phyloP scores from a whole-genome alignment of 163 green algal genomes.

The Chloromonas sp. region DNA sequence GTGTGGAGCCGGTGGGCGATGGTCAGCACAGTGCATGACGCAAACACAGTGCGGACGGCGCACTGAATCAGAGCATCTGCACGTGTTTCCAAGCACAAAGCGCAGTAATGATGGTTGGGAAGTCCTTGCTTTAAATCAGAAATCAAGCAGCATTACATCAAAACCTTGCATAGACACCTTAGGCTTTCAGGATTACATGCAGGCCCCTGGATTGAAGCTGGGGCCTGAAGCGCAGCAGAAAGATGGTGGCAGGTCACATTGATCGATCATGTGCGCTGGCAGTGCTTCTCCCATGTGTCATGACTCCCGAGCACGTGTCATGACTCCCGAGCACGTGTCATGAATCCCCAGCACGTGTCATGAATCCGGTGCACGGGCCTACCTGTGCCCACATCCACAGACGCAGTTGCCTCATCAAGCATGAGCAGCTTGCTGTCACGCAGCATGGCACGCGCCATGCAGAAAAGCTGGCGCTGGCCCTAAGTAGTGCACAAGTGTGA shows the following conservation, averaged over 20 bases:
- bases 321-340: too few relatives aligned
- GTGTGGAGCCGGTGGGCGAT: slow-evolving; percentile 94
- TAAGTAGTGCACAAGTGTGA: not conserved
- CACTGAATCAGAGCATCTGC: slow-evolving; percentile 38
- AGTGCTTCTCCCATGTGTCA: not conserved
- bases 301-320: too few relatives aligned
- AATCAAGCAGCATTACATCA: not conserved
- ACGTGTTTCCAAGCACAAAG: too few relatives aligned
- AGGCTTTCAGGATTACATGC: not conserved
- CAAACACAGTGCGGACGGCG: slow-evolving; percentile 72
- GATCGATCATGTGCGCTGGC: not conserved
- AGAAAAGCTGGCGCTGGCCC: slow-evolving; percentile 93
- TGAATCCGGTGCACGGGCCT: not conserved
- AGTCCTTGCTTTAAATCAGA: too few relatives aligned
- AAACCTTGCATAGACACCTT: not conserved
- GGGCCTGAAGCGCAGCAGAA: not conserved
- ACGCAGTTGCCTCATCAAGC: slow-evolving; percentile 91
- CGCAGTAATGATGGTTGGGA: too few relatives aligned
- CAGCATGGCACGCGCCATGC: slow-evolving; percentile 82
- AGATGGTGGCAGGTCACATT: not conserved
- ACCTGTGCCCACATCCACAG: slow-evolving; percentile 81
- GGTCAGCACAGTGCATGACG: slow-evolving; percentile 81
- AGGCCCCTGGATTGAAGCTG: not conserved
- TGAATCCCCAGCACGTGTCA: too few relatives aligned
- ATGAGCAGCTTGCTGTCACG: slow-evolving; percentile 66